These are phyloP conservation scores for Aphanomyces cochlioides DNA, from an alignment of 352 stramenopile species.

Conservation along the genomic window DNA sequence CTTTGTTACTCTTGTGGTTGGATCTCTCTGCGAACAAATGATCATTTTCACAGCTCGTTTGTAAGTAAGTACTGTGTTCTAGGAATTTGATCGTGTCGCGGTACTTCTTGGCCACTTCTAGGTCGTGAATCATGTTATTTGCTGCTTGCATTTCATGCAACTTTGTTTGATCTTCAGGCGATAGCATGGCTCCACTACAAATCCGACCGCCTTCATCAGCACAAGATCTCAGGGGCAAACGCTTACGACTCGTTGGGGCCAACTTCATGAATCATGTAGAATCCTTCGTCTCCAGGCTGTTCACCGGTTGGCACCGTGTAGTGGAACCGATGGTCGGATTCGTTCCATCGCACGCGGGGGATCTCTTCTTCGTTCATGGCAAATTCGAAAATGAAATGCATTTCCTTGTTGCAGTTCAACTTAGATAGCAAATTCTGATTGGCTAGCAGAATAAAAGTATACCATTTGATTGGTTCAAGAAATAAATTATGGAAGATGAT, in stretches of 20 bases:
- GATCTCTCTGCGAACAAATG: slow-evolving; percentile 12
- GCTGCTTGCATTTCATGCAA: slow-evolving; percentile 72
- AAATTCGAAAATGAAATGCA: neutral
- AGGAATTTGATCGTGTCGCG: slow-evolving; percentile 55
- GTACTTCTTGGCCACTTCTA: slow-evolving; percentile 64
- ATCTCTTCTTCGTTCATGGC: slow-evolving; percentile 35
- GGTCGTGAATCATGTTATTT: slow-evolving; percentile 64
- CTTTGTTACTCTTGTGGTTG: slow-evolving; percentile 25
- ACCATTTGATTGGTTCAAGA: too few species aligned
- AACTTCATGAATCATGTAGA: slow-evolving; percentile 62
- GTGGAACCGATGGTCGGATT: slow-evolving; percentile 72
- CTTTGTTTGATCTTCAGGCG: slow-evolving; percentile 51
- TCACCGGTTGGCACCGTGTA: slow-evolving; percentile 60
- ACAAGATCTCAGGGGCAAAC: slow-evolving; percentile 29
- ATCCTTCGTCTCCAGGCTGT: slow-evolving; percentile 56
- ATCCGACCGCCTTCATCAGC: slow-evolving; percentile 5
- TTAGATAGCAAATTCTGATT: slow-evolving; percentile 14
- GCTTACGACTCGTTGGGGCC: slow-evolving; percentile 37
- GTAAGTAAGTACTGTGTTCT: slow-evolving; percentile 42
- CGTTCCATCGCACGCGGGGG: slow-evolving; percentile 65
- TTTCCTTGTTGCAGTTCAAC: slow-evolving; percentile 21
- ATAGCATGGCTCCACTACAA: slow-evolving; percentile 42
- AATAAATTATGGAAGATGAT: slow-evolving; percentile 7
- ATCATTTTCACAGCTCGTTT: neutral
- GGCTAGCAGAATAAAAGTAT: neutral